Percentiles rank a stretch among this genome's conserved stretches.
These are phyloP conservation scores for Mitragyna speciosa DNA, from an alignment of 257 asterid genomes.

Conservation along the genomic window DNA sequence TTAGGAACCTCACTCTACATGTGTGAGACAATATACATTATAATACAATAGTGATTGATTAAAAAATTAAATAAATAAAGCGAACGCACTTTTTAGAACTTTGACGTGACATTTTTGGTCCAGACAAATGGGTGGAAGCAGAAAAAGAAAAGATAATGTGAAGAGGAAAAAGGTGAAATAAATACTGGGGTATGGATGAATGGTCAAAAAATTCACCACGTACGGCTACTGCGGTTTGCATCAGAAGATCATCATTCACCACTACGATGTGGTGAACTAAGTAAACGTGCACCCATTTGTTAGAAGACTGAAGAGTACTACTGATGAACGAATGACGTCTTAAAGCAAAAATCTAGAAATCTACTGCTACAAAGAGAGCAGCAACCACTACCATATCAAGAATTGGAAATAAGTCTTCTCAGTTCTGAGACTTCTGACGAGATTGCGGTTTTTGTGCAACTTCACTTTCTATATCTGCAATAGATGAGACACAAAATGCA, in stretches of 20 bases:
- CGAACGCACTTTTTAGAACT: too few species aligned
- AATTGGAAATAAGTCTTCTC: slow-evolving; percentile 35
- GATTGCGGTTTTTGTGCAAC: slow-evolving; percentile 53
- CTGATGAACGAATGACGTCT: slow-evolving; percentile 3
- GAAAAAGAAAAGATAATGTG: slow-evolving; percentile 43
- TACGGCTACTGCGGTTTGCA: slow-evolving; percentile 12
- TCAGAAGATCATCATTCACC: background rate
- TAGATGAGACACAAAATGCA: slow-evolving; percentile 18
- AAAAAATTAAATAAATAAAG: too few species aligned
- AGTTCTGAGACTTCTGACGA: slow-evolving; percentile 43
- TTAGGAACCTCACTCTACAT: too few species aligned
- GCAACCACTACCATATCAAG: slow-evolving; percentile 35
- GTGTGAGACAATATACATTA: too few species aligned
- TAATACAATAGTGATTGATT: too few species aligned
- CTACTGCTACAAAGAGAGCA: background rate
- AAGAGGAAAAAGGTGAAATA: slow-evolving; percentile 44
- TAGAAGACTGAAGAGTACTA: slow-evolving; percentile 11
- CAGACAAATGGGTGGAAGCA: slow-evolving; percentile 49
- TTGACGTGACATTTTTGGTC: slow-evolving; percentile 40
- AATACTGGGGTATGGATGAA: slow-evolving; percentile 10
- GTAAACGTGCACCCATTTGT: slow-evolving; percentile 38
- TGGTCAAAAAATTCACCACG: slow-evolving; percentile 27
- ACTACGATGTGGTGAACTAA: background rate
- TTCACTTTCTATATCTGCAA: slow-evolving; percentile 42
- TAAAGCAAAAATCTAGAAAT: background rate